Percentiles rank a stretch among this genome's conserved stretches.
Evolutionary conservation across 805 yeast genomes (phyloP).

Genomic region (Lipomyces japonicus): DNA sequence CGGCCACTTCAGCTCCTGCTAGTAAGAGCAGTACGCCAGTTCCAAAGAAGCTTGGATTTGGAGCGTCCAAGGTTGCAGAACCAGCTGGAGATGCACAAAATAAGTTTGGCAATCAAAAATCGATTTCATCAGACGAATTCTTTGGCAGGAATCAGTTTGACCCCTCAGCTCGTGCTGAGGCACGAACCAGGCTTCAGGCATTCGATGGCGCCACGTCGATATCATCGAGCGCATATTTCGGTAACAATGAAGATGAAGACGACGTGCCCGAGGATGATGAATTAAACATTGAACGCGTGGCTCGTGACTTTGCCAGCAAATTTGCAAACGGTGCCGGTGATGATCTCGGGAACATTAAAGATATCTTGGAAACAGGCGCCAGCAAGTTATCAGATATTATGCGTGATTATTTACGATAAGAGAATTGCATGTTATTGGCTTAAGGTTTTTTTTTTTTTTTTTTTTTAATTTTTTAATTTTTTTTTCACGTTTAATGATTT

Average conservation of each 20-base stretch:
- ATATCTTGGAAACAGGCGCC: conserved; percentile 92
- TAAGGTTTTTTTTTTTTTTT: too few relatives aligned
- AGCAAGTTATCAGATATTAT: conserved; percentile 77
- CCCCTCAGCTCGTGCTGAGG: conserved; percentile 72
- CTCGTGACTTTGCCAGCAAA: conserved; percentile 61
- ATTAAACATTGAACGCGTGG: conserved; percentile 54
- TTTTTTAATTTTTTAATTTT: too few relatives aligned
- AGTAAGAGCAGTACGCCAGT: conserved; percentile 36
- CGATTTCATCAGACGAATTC: conserved; percentile 90
- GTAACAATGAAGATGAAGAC: conserved; percentile 66
- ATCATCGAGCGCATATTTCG: conserved; percentile 89
- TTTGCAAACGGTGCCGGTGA: conserved; percentile 77
- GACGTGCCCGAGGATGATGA: conserved; percentile 35
- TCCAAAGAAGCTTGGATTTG: conserved; percentile 38
- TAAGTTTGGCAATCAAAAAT: conserved; percentile 86
- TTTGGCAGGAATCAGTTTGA: conserved; percentile 87
- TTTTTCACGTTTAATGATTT: too few relatives aligned
- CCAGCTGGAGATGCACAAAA: conserved; percentile 34
- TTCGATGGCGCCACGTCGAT: conserved; percentile 86
- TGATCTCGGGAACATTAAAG: conserved; percentile 83
- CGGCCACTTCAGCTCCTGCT: conserved; percentile 51
- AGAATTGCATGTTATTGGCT: too few relatives aligned
- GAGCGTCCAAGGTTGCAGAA: conserved; percentile 43
- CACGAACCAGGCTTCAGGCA: conserved; percentile 70
- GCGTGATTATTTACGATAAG: conserved; percentile 54